Conservation (phyloP, 805 yeast genomes). For the Millerozyma acaciae region DNA sequence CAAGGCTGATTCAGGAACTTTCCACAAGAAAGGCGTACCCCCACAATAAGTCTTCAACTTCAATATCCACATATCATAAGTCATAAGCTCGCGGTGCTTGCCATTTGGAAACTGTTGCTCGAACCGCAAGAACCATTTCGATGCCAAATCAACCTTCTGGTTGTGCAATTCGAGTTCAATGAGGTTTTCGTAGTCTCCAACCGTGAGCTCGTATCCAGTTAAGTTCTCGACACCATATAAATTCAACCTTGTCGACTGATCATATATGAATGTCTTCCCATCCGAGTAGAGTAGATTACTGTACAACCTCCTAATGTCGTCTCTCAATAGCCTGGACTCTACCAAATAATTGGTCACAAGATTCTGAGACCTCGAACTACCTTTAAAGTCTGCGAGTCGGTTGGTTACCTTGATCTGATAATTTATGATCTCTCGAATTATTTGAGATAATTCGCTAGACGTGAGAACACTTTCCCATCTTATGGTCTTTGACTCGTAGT, state of each 20-base stretch:
- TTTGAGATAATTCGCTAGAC: conserved; percentile 17
- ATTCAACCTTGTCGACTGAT: conserved; percentile 11
- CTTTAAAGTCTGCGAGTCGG: conserved; percentile 9
- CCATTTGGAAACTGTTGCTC: conserved; percentile 17
- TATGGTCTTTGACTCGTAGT: conserved; percentile 2
- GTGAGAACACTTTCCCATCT: conserved; percentile 9
- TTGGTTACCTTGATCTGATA: conserved; percentile 15
- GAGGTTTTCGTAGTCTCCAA: conserved; percentile 36
- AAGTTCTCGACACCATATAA: conserved; percentile 12
- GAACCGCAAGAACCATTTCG: conserved; percentile 35
- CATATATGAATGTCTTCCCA: conserved; percentile 16
- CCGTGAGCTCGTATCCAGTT: conserved; percentile 14
- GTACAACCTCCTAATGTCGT: conserved; percentile 22
- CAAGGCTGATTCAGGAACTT: conserved; percentile 16
- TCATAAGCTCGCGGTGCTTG: conserved; percentile 17
- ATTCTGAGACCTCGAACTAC: conserved; percentile 3
- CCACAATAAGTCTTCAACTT: conserved; percentile 29
- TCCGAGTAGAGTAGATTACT: conserved; percentile 19
- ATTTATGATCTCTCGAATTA: conserved; percentile 14
- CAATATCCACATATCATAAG: conserved; percentile 32
- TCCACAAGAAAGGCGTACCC: conserved; percentile 33
- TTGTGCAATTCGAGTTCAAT: conserved; percentile 31
- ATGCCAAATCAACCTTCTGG: conserved; percentile 36
- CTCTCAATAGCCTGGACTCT: conserved; percentile 12
- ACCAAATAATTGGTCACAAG: conserved; percentile 5